Base-by-base conservation (phyloP, 129 eudicot genomes). In the Tagetes patula region DNA sequence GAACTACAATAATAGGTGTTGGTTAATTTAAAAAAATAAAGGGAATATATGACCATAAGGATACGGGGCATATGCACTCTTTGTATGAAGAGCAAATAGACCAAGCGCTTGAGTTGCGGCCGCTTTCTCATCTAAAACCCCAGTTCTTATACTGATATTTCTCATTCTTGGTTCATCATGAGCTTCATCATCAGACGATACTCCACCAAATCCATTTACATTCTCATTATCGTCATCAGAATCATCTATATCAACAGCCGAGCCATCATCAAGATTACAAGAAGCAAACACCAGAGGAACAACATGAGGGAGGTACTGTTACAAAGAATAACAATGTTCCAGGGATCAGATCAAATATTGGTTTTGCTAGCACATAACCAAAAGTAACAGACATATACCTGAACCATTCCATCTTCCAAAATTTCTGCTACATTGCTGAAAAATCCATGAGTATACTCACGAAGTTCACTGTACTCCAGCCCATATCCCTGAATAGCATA, bases 61-160 rank as follows among this genome's bases (percentile, higher is more conserved):
- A 94, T 94, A 94, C 99, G 91, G 96, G 60, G 96, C 96, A 85
- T 67, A 94, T 69, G 86, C 88, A 62, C 80, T 65, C 82, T 90
- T 94, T 38, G 97, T 88, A 82, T 94, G 99, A 75, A 88, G 80
- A 59, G 99, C 88, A 86, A 94, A 94, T 53, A 88, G 69, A 58
- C 99, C 99, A 73, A 94, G 93, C 67, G 99, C 97, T 85, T 94
- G 99, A 54, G 99, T 90, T 46, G 99, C 97, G 61, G 99, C 96
- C 75, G 99, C 99, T 73, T 94, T 94, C 79, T 94, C 99, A 83
- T 94, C 99, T 80, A 94, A 85, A 67, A 94, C 99, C 43, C 99
- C 99, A 0, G 99, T 94, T 88, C 99, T 86, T 36, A 94, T 83
- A 72, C 99, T 94, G 55, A 94, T 94, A 75, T 94, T 94, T 34